Conservation (phyloP, 768 basidiomycete genomes). For the Mycena filopes region DNA sequence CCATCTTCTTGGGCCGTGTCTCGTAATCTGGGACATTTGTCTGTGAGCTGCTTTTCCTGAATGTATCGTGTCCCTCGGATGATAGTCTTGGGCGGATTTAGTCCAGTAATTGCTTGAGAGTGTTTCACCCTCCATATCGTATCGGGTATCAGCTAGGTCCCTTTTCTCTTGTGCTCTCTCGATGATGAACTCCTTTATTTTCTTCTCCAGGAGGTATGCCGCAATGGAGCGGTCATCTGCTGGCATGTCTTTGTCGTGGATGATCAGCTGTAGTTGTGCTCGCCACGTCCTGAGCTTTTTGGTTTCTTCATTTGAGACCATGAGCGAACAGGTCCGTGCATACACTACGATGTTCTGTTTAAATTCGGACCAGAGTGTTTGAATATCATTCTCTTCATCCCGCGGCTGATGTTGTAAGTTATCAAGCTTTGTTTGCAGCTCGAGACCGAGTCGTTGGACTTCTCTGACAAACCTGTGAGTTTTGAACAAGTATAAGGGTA, state of each 20-base stretch:
- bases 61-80: background rate
- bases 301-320: background rate
- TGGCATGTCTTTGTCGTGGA: background rate
- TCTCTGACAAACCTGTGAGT: background rate
- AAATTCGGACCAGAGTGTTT: background rate
- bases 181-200: background rate
- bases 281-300: background rate
- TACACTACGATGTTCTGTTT: background rate
- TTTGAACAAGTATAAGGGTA: background rate
- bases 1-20: conserved; percentile 9
- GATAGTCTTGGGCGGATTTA: background rate
- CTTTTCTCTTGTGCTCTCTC: background rate
- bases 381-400: background rate
- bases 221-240: background rate
- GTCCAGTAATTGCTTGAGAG: background rate
- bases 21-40: conserved; percentile 1
- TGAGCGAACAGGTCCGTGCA: background rate
- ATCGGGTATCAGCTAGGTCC: background rate
- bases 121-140: background rate
- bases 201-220: background rate
- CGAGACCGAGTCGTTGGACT: background rate
- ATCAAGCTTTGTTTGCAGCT: background rate
- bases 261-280: background rate
- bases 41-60: background rate
- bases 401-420: background rate